Conservation (phyloP, 2,329 filamentous ascomycete genomes). For the Volutella citrinella region DNA sequence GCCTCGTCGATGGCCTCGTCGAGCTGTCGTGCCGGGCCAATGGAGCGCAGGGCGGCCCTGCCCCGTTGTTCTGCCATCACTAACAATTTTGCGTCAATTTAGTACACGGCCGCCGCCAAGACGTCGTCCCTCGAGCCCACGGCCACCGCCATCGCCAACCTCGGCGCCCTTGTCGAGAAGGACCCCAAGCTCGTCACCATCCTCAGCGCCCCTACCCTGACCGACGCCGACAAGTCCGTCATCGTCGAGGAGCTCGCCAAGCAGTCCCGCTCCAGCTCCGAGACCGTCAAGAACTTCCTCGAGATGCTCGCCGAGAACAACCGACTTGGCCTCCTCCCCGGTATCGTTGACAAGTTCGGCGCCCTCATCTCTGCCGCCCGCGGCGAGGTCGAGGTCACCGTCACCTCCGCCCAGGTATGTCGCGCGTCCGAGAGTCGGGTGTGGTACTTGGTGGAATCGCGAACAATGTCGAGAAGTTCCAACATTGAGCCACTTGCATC, state of each 20-base stretch:
- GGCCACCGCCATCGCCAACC: constrained; percentile 71
- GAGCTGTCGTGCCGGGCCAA: constrained; percentile 15
- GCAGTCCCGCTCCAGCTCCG: constrained; percentile 69
- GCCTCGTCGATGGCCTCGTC: constrained; percentile 12
- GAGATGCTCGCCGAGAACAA: constrained; percentile 92
- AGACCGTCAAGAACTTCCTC: constrained; percentile 93
- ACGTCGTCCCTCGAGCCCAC: constrained; percentile 79
- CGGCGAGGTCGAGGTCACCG: constrained; percentile 89
- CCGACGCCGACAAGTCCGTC: constrained; percentile 73
- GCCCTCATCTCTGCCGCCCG: constrained; percentile 83
- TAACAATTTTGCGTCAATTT: constrained; percentile 37
- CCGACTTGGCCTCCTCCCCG: constrained; percentile 77
- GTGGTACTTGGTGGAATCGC: too few species aligned
- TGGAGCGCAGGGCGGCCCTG: constrained; percentile 22
- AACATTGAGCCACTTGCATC: too few species aligned
- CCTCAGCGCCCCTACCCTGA: constrained; percentile 78
- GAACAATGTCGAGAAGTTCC: too few species aligned
- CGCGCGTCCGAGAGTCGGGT: constrained; percentile 1
- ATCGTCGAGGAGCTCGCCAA: constrained; percentile 88
- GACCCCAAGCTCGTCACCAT: constrained; percentile 78
- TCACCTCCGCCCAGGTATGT: constrained; percentile 85
- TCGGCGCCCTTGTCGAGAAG: constrained; percentile 71
- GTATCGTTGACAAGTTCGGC: constrained; percentile 82
- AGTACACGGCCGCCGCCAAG: constrained; percentile 98
- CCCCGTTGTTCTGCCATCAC: too few species aligned